Base-by-base conservation (phyloP, 768 basidiomycete genomes). In the Boletus huronensis region DNA sequence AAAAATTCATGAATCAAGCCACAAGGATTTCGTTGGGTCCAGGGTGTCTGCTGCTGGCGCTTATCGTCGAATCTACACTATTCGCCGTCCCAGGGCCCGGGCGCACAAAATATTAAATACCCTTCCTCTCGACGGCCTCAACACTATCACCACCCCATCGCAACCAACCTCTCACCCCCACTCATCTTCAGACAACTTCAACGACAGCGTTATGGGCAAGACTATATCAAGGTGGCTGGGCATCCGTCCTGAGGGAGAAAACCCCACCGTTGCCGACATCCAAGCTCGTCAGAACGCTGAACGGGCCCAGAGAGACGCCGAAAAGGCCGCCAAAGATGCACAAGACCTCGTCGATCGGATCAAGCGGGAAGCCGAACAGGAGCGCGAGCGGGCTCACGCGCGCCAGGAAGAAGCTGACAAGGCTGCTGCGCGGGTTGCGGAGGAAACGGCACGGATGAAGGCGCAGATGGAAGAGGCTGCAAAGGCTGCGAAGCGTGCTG, bases 241-340 rank as follows among this genome's bases (percentile, higher is more conserved):
- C 8, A 2, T 48, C 8, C 31, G 49, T 3, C 63, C 63, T 9
- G 48, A 52, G 6, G 5, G 2, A 0, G 21, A 25, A 19, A 65
- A 60, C 45, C 60, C 61, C 2, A 63, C 58, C 21, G 0, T 60
- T 14, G 40, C 36, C 11, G 52, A 54, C 0, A 66, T 64, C 14
- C 13, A 53, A 21, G 61, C 54, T 5, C 64, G 52, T 13, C 44
- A 52, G 3, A 0, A 6, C 0, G 66, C 64, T 3, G 64, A 66
- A 48, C 21, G 6, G 0, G 64, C 59, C 0, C 49, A 34, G 25
- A 19, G 6, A 25, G 29, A 38, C 0, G 59, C 59, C n/a, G 63
- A 61, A 23, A 25, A 35, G 0, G 36, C 50, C 2, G 65, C 58
- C 9, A 26, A 42, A 6, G 32, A n/a, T 0, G 56, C 67, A 13